Evolutionary conservation across 1,284 basidiomycete species (phyloP).

Genomic region (Ceratobasidium sp.): DNA sequence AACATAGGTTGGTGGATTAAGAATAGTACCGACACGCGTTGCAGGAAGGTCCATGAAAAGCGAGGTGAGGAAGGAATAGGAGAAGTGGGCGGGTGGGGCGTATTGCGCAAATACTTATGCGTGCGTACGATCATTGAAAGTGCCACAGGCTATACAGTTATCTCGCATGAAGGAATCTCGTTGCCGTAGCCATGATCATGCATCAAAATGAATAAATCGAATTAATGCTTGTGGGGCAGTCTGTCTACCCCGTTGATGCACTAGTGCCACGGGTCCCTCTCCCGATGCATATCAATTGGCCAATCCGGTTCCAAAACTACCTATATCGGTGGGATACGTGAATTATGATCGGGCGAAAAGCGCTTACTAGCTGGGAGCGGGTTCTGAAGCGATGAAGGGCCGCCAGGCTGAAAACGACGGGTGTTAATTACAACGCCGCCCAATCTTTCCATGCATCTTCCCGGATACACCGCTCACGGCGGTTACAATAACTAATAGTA

Average conservation of each 20-base stretch:
- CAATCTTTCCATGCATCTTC: not conserved
- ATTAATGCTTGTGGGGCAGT: not conserved
- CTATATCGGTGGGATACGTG: slow-evolving; percentile 85
- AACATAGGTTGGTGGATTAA: slow-evolving; percentile 10
- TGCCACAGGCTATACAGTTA: slow-evolving; percentile 88
- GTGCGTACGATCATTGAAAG: slow-evolving; percentile 60
- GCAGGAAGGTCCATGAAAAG: slow-evolving; percentile 45
- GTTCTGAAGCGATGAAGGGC: slow-evolving; percentile 1
- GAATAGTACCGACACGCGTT: not conserved
- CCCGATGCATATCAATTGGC: slow-evolving; percentile 61
- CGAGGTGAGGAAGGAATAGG: slow-evolving; percentile 32
- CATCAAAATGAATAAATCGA: not conserved
- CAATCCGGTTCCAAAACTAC: slow-evolving; percentile 81
- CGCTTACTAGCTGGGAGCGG: slow-evolving; percentile 72
- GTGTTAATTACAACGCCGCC: not conserved
- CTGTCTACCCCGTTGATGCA: slow-evolving; percentile 74
- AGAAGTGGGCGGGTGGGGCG: slow-evolving; percentile 43
- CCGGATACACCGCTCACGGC: no score
- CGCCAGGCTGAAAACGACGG: not conserved
- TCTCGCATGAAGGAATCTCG: slow-evolving; percentile 77
- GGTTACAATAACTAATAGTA: no score
- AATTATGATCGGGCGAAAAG: slow-evolving; percentile 63
- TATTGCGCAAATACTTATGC: slow-evolving; percentile 5
- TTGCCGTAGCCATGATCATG: slow-evolving; percentile 89
- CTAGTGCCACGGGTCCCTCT: slow-evolving; percentile 55